Base-by-base conservation (phyloP, 768 basidiomycete genomes). In the Mycena epipterygia region DNA sequence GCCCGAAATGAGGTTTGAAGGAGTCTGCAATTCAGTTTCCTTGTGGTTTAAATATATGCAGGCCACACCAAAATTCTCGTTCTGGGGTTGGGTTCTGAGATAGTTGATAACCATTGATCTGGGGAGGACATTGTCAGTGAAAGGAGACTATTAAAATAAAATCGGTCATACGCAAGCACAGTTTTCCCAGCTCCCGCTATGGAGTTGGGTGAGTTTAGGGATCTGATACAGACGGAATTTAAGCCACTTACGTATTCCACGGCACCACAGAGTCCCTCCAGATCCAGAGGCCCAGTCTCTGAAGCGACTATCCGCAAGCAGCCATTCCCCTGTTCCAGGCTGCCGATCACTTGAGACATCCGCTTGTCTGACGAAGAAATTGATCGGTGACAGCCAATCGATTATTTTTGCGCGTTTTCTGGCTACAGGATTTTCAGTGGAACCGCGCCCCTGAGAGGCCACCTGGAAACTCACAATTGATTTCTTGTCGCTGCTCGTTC, bases 101-200 rank as follows among this genome's bases (percentile, higher is more conserved):
- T 68, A 42, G 4, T 68, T 59, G 3, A 68, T 33, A 2, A 62
- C 58, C 17, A 61, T 11, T 11, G 67, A 68, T 25, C 67, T 68
- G 37, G 3, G 7, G 37, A 23, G n/a, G 23, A n/a, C 11, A 6
- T 33, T 5, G 11, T 51, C 29, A 53, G 35, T 17, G 13, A 23
- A 41, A 49, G 16, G 1, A 39, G 12, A 32, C 32, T n/a, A n/a
- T n/a, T n/a, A 51, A 5, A 8, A 23, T 30, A 23, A n/a, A 30
- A 39, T 6, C 11, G 27, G 6, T 14, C 66, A 12, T 23, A 67
- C 66, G 58, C 51, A 32, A 67, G 46, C 11, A 61, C 39, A 25
- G 66, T 67, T 30, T 67, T 67, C 11, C 66, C 66, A 6, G 58
- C 66, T 5, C 66, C 66, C 49, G 66, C 66, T 67, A 21, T 39